A percentile compares a stretch with the other conserved stretches of the same genome.
Evolutionary conservation across 805 yeast species (phyloP).

Genomic region (Hanseniaspora pseudoguilliermondii): DNA sequence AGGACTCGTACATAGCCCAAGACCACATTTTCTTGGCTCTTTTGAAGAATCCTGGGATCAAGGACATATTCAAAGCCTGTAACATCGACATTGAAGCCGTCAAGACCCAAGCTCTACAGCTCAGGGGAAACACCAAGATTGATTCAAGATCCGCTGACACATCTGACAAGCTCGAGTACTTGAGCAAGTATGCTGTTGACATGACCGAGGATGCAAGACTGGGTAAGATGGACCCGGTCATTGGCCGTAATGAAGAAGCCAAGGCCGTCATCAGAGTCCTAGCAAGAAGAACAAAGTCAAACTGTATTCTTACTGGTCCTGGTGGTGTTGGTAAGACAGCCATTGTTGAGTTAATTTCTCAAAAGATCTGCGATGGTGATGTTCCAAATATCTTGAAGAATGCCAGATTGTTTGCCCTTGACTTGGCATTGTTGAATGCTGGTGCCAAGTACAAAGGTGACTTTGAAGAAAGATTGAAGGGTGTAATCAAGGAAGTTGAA

Average conservation of each 20-base stretch:
- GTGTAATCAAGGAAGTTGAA: constrained; percentile 87
- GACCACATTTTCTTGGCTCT: constrained; percentile 83
- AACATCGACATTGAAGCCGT: constrained; percentile 56
- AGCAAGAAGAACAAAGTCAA: constrained; percentile 94
- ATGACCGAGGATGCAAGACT: constrained; percentile 85
- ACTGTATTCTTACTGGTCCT: constrained; percentile 93
- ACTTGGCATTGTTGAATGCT: constrained; percentile 91
- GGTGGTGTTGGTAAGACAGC: constrained; percentile 99
- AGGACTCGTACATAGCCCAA: constrained; percentile 84
- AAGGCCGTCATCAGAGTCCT: constrained; percentile 87
- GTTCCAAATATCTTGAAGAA: constrained; percentile 79
- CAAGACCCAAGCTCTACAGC: constrained; percentile 60
- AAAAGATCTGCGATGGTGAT: constrained; percentile 87
- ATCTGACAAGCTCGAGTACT: constrained; percentile 67
- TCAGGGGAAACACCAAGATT: constrained; percentile 83
- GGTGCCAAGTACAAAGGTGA: constrained; percentile 99
- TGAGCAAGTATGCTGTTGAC: constrained; percentile 82
- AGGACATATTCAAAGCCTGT: constrained; percentile 59
- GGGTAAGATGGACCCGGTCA: constrained; percentile 94
- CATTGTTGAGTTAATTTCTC: constrained; percentile 97
- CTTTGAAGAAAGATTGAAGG: constrained; percentile 94
- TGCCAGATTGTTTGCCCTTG: constrained; percentile 74
- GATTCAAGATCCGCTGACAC: constrained; percentile 93
- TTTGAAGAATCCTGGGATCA: constrained; percentile 61
- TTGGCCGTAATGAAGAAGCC: constrained; percentile 97